Evolutionary conservation across 192 early-diverging fungal species (phyloP).

Genomic region (Coemansia sp.): DNA sequence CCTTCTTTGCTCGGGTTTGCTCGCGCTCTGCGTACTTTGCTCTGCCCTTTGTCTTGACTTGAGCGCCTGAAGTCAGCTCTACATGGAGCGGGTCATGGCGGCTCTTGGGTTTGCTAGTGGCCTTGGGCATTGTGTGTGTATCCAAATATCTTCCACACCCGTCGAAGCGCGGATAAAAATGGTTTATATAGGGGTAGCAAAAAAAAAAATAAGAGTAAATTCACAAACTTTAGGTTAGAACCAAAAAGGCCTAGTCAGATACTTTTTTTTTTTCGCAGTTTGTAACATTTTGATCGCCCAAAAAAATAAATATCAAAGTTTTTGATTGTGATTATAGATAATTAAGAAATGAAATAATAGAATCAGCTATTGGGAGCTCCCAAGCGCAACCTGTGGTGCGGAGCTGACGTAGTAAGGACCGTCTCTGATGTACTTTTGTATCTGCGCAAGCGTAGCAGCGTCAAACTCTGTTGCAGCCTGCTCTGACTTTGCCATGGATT

Average conservation of each 20-base stretch:
- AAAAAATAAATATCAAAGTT: constrained; percentile 7
- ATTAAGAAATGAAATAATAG: background rate
- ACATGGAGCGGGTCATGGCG: constrained; percentile 89
- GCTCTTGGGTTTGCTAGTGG: constrained; percentile 34
- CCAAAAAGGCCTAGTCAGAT: background rate
- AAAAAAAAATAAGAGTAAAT: background rate
- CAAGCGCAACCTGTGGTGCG: constrained; percentile 34
- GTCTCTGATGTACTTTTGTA: constrained; percentile 38
- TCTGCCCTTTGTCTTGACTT: constrained; percentile 56
- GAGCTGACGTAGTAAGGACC: constrained; percentile 44
- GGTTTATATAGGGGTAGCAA: background rate
- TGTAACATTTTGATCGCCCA: background rate
- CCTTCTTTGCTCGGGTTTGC: constrained; percentile 58
- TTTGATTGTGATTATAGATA: constrained; percentile 13
- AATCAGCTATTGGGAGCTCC: constrained; percentile 12
- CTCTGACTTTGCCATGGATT: constrained; percentile 32
- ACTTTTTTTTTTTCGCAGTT: background rate
- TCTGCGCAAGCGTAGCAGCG: constrained; percentile 20
- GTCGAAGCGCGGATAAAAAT: constrained; percentile 6
- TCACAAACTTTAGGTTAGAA: background rate
- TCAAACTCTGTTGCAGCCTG: constrained; percentile 40
- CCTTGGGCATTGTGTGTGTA: constrained; percentile 33
- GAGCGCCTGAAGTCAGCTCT: constrained; percentile 66
- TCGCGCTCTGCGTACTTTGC: constrained; percentile 64
- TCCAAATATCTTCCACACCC: background rate